Conservation (phyloP, 2,329 filamentous ascomycete genomes). For the Aspergillus piperis region DNA sequence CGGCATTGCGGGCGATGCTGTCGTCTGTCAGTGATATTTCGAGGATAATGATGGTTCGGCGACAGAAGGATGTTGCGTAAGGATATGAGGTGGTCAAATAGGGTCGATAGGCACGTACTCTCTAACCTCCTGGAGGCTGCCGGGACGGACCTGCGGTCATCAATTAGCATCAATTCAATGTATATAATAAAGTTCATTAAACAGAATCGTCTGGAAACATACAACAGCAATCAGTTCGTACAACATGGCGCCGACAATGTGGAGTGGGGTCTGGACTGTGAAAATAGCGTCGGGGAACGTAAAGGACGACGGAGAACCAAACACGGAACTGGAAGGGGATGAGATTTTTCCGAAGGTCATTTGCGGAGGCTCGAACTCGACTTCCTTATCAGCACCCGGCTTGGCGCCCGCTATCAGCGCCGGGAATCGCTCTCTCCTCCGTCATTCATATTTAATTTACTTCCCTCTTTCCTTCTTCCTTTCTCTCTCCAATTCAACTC, state of each 20-base stretch:
- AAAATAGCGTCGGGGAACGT: constrained; percentile 21
- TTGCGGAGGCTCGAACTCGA: background rate
- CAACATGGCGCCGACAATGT: constrained; percentile 64
- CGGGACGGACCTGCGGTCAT: constrained; percentile 75
- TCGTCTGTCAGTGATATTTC: background rate
- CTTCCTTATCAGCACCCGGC: constrained; percentile 27
- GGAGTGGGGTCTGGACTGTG: constrained; percentile 14
- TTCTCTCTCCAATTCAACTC: constrained; percentile 2
- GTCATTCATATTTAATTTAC: constrained; percentile 21
- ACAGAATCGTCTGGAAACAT: constrained; percentile 39
- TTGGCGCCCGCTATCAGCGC: constrained; percentile 31
- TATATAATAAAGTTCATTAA: background rate
- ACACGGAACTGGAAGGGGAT: constrained; percentile 16
- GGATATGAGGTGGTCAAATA: constrained; percentile 6
- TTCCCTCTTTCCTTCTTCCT: constrained; percentile 16
- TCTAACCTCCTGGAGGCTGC: constrained; percentile 87
- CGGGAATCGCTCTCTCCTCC: constrained; percentile 29
- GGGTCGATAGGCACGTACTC: constrained; percentile 64
- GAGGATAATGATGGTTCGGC: background rate
- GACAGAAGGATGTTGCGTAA: background rate
- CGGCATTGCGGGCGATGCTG: constrained; percentile 85
- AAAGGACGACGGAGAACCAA: background rate
- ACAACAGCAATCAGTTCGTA: constrained; percentile 98
- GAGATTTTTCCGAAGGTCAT: constrained; percentile 24
- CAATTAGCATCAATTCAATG: constrained; percentile 10